Base-by-base conservation (phyloP, 768 basidiomycete species). In the Psilocybe cubensis region DNA sequence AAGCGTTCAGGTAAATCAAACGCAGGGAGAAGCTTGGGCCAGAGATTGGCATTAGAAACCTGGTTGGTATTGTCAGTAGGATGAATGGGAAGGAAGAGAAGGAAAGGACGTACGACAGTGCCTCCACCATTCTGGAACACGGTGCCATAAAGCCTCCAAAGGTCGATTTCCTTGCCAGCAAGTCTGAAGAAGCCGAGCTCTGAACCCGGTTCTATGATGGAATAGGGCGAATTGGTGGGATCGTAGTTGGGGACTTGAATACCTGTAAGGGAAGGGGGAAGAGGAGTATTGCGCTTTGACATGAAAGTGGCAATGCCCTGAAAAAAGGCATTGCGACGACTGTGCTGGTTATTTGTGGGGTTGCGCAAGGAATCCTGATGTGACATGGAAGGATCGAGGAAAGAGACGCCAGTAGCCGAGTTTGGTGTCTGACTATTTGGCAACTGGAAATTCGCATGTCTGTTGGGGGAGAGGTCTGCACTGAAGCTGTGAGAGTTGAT, bases 231-330 rank as follows among this genome's bases (percentile, higher is more conserved):
- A 41, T 74, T 79, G 43, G 68, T 70, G 24, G 83, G 85, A 69
- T 94, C 91, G 61, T 84, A 93, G 50, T 74, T 76, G 3, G 81
- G 75, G 49, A 79, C 78, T 17, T 80, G 76, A 46, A 85, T 65
- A 44, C 89, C 87, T 9, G 88, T 91, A 58, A 93, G 76, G 17
- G 80, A 70, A n/a, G 89, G 89, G 2, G 92, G 92, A 3, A 94
- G 77, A 48, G 91, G 91, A n/a, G 71, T 79, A 31, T 79, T 78
- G 43, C 82, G 81, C 57, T 76, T 76, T 49, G 73, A 66, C 80
- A 89, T 88, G 54, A 88, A 64, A 47, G 72, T 80, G 52, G 86
- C 84, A 35, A 94, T 82, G 49, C 81, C 78, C 41, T 67, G 62
- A 55, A 91, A 76, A 72, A 92, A 92, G 59, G 74, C 70, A 27